Conservation (phyloP, 768 basidiomycete genomes). For the Neoboletus subvelutipes region DNA sequence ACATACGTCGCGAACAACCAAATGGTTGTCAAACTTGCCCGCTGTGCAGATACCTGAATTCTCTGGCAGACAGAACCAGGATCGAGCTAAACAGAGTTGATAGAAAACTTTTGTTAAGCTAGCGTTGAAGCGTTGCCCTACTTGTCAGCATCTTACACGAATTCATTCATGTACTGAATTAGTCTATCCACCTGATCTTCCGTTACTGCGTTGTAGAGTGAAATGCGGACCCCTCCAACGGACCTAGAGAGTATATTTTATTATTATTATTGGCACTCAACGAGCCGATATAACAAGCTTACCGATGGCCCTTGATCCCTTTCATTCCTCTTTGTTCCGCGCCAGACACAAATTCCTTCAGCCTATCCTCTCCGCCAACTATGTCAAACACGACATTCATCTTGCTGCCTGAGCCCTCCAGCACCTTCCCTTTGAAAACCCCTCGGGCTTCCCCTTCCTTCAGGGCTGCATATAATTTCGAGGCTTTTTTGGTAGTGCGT, state of each 20-base stretch:
- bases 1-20: no score
- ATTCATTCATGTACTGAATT: conserved; percentile 59
- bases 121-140: conserved; percentile 8
- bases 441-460: conserved; percentile 70
- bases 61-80: no score
- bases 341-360: conserved; percentile 75
- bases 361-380: conserved; percentile 64
- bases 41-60: no score
- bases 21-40: no score
- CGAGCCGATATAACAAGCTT: conserved; percentile 30
- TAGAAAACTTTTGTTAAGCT: background rate
- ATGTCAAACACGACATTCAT: conserved; percentile 95
- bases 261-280: background rate
- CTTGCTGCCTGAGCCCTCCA: conserved; percentile 77
- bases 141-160: conserved; percentile 31
- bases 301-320: conserved; percentile 92
- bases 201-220: conserved; percentile 86
- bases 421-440: conserved; percentile 69
- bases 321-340: conserved; percentile 80
- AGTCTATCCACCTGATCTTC: conserved; percentile 67
- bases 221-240: conserved; percentile 73
- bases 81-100: no score
- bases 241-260: conserved; percentile 39
- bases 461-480: conserved; percentile 72
- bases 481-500: conserved; percentile 69